Evolutionary conservation across 768 basidiomycete genomes (phyloP).

Genomic region (Trametes meyenii): DNA sequence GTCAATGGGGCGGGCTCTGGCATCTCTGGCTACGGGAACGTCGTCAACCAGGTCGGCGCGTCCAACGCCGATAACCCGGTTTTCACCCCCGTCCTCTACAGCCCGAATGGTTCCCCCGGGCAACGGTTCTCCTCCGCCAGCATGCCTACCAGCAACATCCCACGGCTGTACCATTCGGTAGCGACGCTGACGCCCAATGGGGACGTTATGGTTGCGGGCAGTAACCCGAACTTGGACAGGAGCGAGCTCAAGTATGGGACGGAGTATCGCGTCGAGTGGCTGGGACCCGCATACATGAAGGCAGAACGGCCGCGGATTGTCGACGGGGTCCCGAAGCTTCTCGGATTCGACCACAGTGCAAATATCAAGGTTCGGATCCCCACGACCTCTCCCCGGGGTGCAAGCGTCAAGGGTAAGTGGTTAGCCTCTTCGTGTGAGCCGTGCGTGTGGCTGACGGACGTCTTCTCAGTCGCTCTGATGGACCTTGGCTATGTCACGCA

Average conservation of each 20-base stretch:
- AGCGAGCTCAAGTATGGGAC: slow-evolving; percentile 75
- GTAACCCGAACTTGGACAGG: slow-evolving; percentile 82
- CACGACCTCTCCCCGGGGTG: slow-evolving; percentile 34
- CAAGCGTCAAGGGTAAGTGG: slow-evolving; percentile 50
- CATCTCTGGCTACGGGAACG: slow-evolving; percentile 80
- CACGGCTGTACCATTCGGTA: slow-evolving; percentile 82
- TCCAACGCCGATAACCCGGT: slow-evolving; percentile 82
- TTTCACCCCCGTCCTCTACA: slow-evolving; percentile 70
- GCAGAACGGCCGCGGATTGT: slow-evolving; percentile 57
- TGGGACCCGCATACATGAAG: slow-evolving; percentile 81
- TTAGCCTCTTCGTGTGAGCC: not conserved
- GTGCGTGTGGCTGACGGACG: not conserved
- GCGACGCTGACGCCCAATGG: slow-evolving; percentile 77
- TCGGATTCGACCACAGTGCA: slow-evolving; percentile 51
- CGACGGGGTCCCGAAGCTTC: slow-evolving; percentile 32
- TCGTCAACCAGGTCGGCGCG: slow-evolving; percentile 63
- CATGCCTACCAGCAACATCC: slow-evolving; percentile 66
- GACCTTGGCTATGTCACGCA: slow-evolving; percentile 85
- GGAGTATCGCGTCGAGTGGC: slow-evolving; percentile 87
- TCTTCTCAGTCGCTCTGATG: slow-evolving; percentile 64
- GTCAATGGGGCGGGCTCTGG: slow-evolving; percentile 77
- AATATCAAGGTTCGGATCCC: slow-evolving; percentile 48
- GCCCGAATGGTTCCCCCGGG: slow-evolving; percentile 54
- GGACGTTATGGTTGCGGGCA: slow-evolving; percentile 77
- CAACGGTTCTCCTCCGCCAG: slow-evolving; percentile 60